Evolutionary conservation across 2,329 filamentous ascomycete species (phyloP).

Genomic region (Cladosporium sp.): DNA sequence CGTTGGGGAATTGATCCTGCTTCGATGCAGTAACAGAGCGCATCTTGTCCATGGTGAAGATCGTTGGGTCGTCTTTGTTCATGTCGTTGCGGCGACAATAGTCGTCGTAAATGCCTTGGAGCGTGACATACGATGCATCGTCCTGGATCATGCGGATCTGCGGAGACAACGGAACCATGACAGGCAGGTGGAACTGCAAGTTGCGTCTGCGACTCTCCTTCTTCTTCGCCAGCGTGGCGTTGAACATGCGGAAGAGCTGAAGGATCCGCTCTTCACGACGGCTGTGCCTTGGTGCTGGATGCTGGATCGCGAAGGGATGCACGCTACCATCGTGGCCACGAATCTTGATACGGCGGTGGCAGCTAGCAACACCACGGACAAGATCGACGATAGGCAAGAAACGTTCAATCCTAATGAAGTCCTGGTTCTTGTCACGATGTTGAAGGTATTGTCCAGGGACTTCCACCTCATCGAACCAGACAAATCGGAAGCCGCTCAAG

Average conservation of each 20-base stretch:
- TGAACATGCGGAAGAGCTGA: slow-evolving; percentile 96
- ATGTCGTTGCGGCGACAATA: slow-evolving; percentile 84
- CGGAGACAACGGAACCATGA: slow-evolving; percentile 93
- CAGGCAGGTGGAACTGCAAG: slow-evolving; percentile 89
- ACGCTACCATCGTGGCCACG: slow-evolving; percentile 95
- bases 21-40: slow-evolving; percentile 63
- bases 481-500: slow-evolving; percentile 93
- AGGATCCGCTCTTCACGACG: slow-evolving; percentile 91
- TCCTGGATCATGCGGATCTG: slow-evolving; percentile 96
- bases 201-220: slow-evolving; percentile 95
- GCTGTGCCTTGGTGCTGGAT: slow-evolving; percentile 89
- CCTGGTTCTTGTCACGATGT: slow-evolving; percentile 98
- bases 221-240: slow-evolving; percentile 83
- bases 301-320: slow-evolving; percentile 95
- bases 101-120: slow-evolving; percentile 95
- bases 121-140: slow-evolving; percentile 87
- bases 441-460: slow-evolving; percentile 95
- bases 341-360: slow-evolving; percentile 90
- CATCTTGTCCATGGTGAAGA: slow-evolving; percentile 95
- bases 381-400: slow-evolving; percentile 95
- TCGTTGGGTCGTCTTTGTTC: slow-evolving; percentile 90
- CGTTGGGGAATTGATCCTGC: slow-evolving; percentile 57
- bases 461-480: slow-evolving; percentile 98
- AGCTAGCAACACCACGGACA: slow-evolving; percentile 85
- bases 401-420: slow-evolving; percentile 95